Percentiles rank a stretch among this genome's conserved stretches.
Evolutionary conservation across 225 moss, liverwort and hornwort genomes (phyloP).

Genomic region (Lunularia cruciata): DNA sequence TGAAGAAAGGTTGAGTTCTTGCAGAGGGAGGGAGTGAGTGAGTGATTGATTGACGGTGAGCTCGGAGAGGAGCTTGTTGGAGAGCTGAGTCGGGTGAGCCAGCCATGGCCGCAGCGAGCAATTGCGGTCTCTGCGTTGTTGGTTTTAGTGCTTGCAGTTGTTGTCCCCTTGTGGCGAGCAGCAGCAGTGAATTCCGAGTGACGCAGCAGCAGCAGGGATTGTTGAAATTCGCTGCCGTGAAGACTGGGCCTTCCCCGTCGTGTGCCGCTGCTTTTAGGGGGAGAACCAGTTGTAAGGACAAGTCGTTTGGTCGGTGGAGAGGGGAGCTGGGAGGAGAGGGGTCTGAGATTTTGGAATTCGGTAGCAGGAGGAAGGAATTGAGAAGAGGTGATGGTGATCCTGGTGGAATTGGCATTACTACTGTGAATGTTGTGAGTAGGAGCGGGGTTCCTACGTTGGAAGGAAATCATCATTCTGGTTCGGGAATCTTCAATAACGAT

Average conservation of each 20-base stretch:
- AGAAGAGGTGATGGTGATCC: neutral
- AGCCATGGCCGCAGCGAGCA: conserved; percentile 19
- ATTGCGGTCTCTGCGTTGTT: conserved; percentile 8
- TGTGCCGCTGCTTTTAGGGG: neutral
- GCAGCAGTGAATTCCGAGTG: neutral
- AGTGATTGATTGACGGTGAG: no score
- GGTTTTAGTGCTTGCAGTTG: neutral
- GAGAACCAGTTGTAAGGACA: neutral
- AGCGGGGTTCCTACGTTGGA: conserved; percentile 4
- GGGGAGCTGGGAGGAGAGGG: conserved; percentile 2
- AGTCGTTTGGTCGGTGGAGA: neutral
- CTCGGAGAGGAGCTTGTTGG: neutral
- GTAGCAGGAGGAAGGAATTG: neutral
- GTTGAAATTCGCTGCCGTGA: neutral
- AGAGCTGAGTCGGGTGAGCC: neutral
- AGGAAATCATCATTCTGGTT: neutral
- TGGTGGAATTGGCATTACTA: no score
- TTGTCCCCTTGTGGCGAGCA: conserved; percentile 1
- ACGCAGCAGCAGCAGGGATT: neutral
- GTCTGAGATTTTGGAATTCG: neutral
- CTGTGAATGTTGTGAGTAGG: neutral
- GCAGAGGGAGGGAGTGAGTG: neutral
- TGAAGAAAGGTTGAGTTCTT: no score
- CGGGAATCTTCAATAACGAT: conserved; percentile 2
- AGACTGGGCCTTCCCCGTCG: neutral